phyloP scores from a whole-genome alignment of 2,329 filamentous ascomycete genomes.

The Thielaviopsis euricoi region DNA sequence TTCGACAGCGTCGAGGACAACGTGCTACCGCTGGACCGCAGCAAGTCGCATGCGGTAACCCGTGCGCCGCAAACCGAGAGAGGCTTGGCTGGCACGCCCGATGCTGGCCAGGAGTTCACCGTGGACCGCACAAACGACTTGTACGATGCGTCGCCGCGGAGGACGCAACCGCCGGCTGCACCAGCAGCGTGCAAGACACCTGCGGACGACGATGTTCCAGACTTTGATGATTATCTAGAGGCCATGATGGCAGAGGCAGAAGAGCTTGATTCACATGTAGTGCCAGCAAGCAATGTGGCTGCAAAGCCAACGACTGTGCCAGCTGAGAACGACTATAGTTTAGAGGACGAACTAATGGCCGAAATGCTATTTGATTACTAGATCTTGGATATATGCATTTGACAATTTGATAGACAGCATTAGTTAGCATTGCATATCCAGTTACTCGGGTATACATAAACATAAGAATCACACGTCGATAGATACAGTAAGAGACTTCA shows the following conservation, averaged over 20 bases:
- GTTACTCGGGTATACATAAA: no score
- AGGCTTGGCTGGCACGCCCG: no score
- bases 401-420: neutral
- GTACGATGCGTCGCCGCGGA: constrained; percentile 35
- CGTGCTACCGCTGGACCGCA: neutral
- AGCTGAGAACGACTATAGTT: constrained; percentile 30
- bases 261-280: constrained; percentile 12
- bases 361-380: constrained; percentile 26
- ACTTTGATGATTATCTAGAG: constrained; percentile 26
- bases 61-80: no score
- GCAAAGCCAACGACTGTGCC: constrained; percentile 8
- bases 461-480: neutral
- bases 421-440: neutral
- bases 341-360: constrained; percentile 53
- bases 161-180: constrained; percentile 6
- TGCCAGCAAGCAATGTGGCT: neutral
- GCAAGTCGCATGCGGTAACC: no score
- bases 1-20: constrained; percentile 19
- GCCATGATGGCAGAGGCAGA: constrained; percentile 36
- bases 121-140: constrained; percentile 29
- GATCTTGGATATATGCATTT: neutral
- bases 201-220: constrained; percentile 22
- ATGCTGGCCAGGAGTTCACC: neutral
- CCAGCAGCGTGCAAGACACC: neutral
- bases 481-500: neutral